Evolutionary conservation across 202 grass and related monocot genomes (phyloP), one percentile per base, ranked within the genome.

Genomic region (Zizania palustris): DNA sequence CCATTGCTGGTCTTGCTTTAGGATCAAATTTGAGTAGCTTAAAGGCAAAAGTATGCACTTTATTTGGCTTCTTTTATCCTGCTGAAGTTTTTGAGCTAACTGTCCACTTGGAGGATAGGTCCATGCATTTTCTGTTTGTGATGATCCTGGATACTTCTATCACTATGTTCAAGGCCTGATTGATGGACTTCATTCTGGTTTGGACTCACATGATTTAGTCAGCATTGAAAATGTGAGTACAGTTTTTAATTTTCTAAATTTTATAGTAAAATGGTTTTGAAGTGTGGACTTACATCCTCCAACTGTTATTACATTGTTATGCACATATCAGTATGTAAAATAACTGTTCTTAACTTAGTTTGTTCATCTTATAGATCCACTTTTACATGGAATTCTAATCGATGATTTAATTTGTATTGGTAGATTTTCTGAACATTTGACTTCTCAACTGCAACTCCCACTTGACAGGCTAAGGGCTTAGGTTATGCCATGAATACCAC

Each of bases 401-500:
- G 33, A 42, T 57, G 44, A 10, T 38, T 51, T 72, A 13, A 65
- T 83, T 34, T 45, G 67, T 64, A 1, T 54, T 81, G 22, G 77
- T 48, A 3, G 12, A 46, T 28, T 81, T 70, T 46, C 1, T 79
- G 33, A 80, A 22, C 12, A 55, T 73, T 79, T 80, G 10, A 36
- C 6, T 51, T 60, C 50, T 81, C 4, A 74, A 39, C n/a, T 63
- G 42, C 7, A 65, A 65, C 74, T 93, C 71, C 82, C 37, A 11
- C 46, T 84, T 86, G 28, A 69, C 80, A 98, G 91, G 91, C 85
- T 67, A 98, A 98, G 63, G 91, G 91, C 67, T 86, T 98, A 92
- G 96, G 96, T 74, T 98, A 98, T 58, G 91, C 96, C 71, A 89
- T 95, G 83, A 98, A 95, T 77, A 98, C 87, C 69, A 54, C 80